Percentiles rank a stretch among this genome's conserved stretches.
phyloP scores from a whole-genome alignment of 2,329 filamentous ascomycete species.

The Ambrosiella beaveri region DNA sequence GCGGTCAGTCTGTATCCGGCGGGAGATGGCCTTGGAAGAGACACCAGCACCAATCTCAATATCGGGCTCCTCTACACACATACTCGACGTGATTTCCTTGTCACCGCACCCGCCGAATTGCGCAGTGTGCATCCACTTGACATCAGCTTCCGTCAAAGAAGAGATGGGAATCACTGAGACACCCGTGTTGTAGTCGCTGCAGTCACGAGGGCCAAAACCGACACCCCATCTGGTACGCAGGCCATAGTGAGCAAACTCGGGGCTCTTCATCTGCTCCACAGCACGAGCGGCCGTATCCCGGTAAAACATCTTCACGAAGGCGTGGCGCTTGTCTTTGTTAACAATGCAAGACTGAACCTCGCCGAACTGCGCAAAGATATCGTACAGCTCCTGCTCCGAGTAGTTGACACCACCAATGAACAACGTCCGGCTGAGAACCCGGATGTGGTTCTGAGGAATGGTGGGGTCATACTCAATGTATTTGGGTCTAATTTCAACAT shows the following conservation, averaged over 20 bases:
- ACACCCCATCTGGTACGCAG: constrained; percentile 92
- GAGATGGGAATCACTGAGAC: constrained; percentile 86
- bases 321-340: constrained; percentile 93
- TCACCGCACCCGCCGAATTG: constrained; percentile 88
- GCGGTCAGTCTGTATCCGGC: constrained; percentile 52
- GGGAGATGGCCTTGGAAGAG: constrained; percentile 71
- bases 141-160: constrained; percentile 85
- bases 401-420: constrained; percentile 92
- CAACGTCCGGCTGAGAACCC: constrained; percentile 81
- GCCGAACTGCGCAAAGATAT: constrained; percentile 66
- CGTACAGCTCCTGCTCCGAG: constrained; percentile 65
- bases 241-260: constrained; percentile 49
- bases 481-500: constrained; percentile 16
- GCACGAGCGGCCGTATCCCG: constrained; percentile 70
- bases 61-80: constrained; percentile 91
- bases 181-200: constrained; percentile 85
- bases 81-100: constrained; percentile 56
- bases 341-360: constrained; percentile 94
- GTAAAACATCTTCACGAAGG: constrained; percentile 96
- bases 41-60: constrained; percentile 97
- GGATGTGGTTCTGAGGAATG: constrained; percentile 63
- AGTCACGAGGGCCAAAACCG: constrained; percentile 89
- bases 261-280: constrained; percentile 64
- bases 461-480: constrained; percentile 64
- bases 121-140: constrained; percentile 91